Evolutionary conservation across 495 filamentous ascomycete species (phyloP).

Genomic region (Neurospora sp.): DNA sequence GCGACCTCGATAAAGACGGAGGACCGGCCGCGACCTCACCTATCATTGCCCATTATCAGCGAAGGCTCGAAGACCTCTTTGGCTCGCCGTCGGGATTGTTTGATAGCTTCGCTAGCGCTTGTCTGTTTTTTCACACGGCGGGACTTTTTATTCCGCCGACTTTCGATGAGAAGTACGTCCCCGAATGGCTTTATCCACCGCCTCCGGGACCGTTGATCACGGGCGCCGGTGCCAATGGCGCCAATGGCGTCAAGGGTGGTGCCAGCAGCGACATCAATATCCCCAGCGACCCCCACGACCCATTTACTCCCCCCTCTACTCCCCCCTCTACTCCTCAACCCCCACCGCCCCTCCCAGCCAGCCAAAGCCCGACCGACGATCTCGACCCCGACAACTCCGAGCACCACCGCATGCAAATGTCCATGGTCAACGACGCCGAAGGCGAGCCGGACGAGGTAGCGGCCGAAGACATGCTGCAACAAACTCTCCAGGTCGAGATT

Average conservation of each 20-base stretch:
- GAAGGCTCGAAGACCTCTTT: conserved; percentile 25
- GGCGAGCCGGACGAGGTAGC: not conserved
- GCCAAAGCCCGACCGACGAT: not conserved
- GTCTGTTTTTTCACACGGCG: conserved; percentile 43
- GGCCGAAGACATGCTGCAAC: not conserved
- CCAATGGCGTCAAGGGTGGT: conserved; percentile 1
- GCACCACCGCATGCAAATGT: not conserved
- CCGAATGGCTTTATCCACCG: not conserved
- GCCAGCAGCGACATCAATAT: conserved; percentile 2
- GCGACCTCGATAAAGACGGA: not conserved
- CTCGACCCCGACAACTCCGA: not conserved
- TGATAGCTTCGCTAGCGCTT: conserved; percentile 43
- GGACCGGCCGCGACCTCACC: not conserved
- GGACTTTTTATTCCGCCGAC: conserved; percentile 26
- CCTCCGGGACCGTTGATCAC: not conserved
- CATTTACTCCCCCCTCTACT: not conserved
- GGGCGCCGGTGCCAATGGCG: too few relatives aligned
- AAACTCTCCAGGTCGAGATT: not conserved
- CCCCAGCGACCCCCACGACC: not conserved
- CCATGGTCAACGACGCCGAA: not conserved
- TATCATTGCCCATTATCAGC: not conserved
- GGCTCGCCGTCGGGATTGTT: conserved; percentile 30
- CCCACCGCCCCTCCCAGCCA: not conserved
- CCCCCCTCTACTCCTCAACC: not conserved
- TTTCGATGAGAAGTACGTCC: conserved; percentile 16